Base-by-base conservation (phyloP, 495 filamentous ascomycete species). In the Lophiostoma macrostomum region DNA sequence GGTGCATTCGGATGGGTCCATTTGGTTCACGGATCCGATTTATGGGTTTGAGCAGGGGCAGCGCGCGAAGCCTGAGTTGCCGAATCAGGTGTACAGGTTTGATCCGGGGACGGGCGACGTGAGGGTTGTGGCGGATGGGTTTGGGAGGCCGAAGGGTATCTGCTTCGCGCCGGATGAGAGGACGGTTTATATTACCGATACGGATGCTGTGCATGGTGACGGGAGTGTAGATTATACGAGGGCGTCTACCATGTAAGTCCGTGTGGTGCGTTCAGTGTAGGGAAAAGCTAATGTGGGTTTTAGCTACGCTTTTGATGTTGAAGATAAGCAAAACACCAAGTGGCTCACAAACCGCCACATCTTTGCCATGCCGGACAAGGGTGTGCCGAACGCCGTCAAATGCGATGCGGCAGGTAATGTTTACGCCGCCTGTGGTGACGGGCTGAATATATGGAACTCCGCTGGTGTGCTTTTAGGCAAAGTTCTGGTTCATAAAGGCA, bases 21-120 rank as follows among this genome's bases (percentile, higher is more conserved):
- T 79, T 51, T 81, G 72, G 73, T 81, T 80, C 64, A 80, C 77
- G 0, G 78, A 81, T 54, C 73, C 76, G 1, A 31, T 57, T 12
- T 74, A 74, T 48, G 64, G 63, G 3, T 71, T 66, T 34, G 76
- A 76, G 55, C 73, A 67, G 42, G 73, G 58, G 39, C 51, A 67
- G 18, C 70, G 73, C 69, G 69, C 13, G 57, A 75, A 42, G 63
- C 75, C 76, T 0, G 60, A 71, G 56, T 74, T 77, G 1, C 54
- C 72, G 56, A 50, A 75, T 7, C 69, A 69, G 64, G 76, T 43
- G 14, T 76, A 74, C 41, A 67, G 73, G 4, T 74, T 73, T 56
- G 66, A 67, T n/a, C 71, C 71, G 0, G 51, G 47, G 1, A 73
- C 72, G 1, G 69, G 70, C 11, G 56, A 46, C 13, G 58, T 63